Evolutionary conservation across 2,329 filamentous ascomycete genomes (phyloP), one percentile per base, ranked within the genome.

Genomic region (Alternaria novae-zelandiae): DNA sequence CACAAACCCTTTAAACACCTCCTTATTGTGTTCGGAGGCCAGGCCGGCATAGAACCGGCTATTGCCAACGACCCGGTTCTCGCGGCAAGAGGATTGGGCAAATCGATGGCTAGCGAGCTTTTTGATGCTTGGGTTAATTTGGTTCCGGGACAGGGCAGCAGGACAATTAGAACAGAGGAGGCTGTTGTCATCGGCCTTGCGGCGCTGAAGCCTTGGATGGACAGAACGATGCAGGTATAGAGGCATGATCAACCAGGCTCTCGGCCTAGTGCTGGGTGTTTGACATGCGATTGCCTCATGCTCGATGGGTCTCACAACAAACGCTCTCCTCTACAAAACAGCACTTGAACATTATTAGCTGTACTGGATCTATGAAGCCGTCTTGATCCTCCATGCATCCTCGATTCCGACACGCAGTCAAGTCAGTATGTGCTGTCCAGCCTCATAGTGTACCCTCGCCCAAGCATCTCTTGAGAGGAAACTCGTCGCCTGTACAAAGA

Each of bases 61-160:
- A 88, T 92, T 3, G 85, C 85, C 61, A 87, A 86, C 21, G 88
- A 92, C 70, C 78, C 80, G 2, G 86, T 88, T 63, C 72, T 93
- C 32, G 82, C 82, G 53, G 83, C 82, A 47, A 89, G 89, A 77
- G 90, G 88, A 0, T 87, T 95, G 13, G 83, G 84, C 6, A 88
- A 89, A 32, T 83, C 84, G 23, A 89, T 88, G 65, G 90, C 89
- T 8, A 87, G 84, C 68, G 88, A 92, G 68, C 77, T 95, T 54
- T 97, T 97, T 76, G 93, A 97, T 79, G 86, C 90, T 70, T 96
- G 92, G 92, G 85, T 96, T 17, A 92, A 97, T 78, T 85, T 96
- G 47, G 84, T 94, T 67, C 91, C 92, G 4, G 88, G 89, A 1
- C 93, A 96, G 78, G 93, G 92, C 1, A 95, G 91, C 76, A 85